Evolutionary conservation across 1,139 yeast genomes (phyloP), one percentile per base, ranked within the genome.

Genomic region (Hemisphaericaspora xylanilytica): DNA sequence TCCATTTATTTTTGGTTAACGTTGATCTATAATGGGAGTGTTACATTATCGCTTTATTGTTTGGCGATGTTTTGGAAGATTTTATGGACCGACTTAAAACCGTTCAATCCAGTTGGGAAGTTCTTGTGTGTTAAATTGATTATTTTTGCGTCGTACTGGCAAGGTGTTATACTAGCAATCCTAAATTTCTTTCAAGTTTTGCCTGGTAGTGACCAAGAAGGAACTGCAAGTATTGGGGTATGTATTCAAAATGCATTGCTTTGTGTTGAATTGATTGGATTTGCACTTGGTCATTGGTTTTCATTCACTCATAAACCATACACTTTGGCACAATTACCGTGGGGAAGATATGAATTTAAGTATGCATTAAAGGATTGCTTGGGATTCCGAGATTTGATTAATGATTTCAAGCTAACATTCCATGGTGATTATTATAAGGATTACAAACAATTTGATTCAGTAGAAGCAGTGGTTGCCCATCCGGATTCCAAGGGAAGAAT

Each of bases 61-160:
- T 65, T 94, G 47, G 97, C 96, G 0, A 67, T 90, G 37, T 92
- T 92, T 59, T 92, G 98, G 98, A 84, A 81, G 55, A 86, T 95
- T 46, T 66, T 92, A 14, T 81, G 86, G 66, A 63, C 59, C 6
- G 97, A 90, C 51, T 70, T 92, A 50, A 73, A 70, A 40, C 89
- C 86, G 0, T 90, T 84, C 63, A 75, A 86, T 39, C 97, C 97
- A 2, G 81, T 92, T 70, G 90, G 95, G 8, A 94, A 94, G 60
- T 92, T 92, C 57, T 61, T 94, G 33, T 89, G 97, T 65, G 96
- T 92, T 38, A 92, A 92, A 58, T 72, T 89, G 48, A 87, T 92
- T 42, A 90, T 94, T 41, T 92, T 92, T 70, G 97, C 96, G 27
- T 86, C 96, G 13, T 92, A 89, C 59, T 92, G 98, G 98, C 98